phyloP scores from a whole-genome alignment of 1,284 basidiomycete genomes.

The Heterobasidion parviporum region DNA sequence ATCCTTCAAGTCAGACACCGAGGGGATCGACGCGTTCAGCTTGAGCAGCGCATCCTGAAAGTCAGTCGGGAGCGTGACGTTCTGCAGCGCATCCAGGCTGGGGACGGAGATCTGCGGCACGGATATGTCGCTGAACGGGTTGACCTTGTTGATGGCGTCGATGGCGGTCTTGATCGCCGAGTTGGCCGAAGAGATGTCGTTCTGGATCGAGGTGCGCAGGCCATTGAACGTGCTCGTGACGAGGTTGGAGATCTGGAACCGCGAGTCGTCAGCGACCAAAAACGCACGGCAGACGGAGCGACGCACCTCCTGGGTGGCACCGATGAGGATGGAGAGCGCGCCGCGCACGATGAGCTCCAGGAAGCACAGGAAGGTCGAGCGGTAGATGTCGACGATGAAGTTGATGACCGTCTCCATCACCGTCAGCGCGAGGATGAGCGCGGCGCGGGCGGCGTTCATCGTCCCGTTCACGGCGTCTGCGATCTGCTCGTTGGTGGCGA shows the following conservation, averaged over 20 bases:
- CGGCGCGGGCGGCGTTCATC: constrained; percentile 67
- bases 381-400: constrained; percentile 88
- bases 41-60: constrained; percentile 67
- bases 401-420: constrained; percentile 83
- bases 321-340: constrained; percentile 72
- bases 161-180: constrained; percentile 59
- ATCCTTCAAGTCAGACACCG: constrained; percentile 67
- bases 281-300: constrained; percentile 6
- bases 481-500: constrained; percentile 76
- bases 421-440: constrained; percentile 68
- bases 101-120: constrained; percentile 69
- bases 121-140: constrained; percentile 57
- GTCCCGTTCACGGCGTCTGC: constrained; percentile 71
- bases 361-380: constrained; percentile 88
- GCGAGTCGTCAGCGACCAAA: constrained; percentile 5
- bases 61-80: constrained; percentile 75
- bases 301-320: constrained; percentile 71
- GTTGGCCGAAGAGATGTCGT: constrained; percentile 63
- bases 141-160: constrained; percentile 62
- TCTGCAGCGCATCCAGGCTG: constrained; percentile 62
- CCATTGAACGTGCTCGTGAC: constrained; percentile 52
- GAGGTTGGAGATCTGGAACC: constrained; percentile 57
- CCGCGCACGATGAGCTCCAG: constrained; percentile 85
- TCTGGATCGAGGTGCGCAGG: constrained; percentile 64
- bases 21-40: constrained; percentile 80